Base-by-base conservation (phyloP, 805 yeast genomes). In the Candida chilensis region DNA sequence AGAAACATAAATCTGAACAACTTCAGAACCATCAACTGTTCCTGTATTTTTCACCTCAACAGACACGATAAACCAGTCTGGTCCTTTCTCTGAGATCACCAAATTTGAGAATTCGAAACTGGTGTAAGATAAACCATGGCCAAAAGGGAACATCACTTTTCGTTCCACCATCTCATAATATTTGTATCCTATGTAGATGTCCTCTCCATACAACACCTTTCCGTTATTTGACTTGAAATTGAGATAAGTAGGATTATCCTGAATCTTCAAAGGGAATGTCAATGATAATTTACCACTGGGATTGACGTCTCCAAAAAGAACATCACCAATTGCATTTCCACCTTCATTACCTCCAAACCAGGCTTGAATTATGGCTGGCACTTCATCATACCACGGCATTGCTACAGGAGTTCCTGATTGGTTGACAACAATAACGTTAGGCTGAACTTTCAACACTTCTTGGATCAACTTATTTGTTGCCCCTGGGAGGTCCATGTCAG, bases 401-500 rank as follows among this genome's bases (percentile, higher is more conserved):
- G 69, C 63, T 6, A 74, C 77, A 0, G 82, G 81, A 13, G 78
- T 66, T 28, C 82, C 82, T 3, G 74, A 61, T 43, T 74, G 78
- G 40, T 67, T 61, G 16, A 76, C 76, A 19, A 75, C 58, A 9
- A 69, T 64, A 3, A 69, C 60, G 39, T 73, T 67, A 17, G 64
- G 59, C 39, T 74, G 72, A 15, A 57, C 78, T 19, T 50, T 51
- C 22, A 56, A 34, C 8, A 75, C 61, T 8, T 58, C 68, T 16
- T 41, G 47, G 17, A 74, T 57, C 34, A 75, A 56, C 27, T 61
- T 56, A 31, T 67, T 60, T 16, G 67, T 64, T 26, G 44, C 38
- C 9, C 67, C 64, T 17, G 82, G 82, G 17, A 73, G 53, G 27
- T 61, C 60, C 70, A 76, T 55, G 42, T 56, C 37, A 3, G 47